Base-by-base conservation (phyloP, 208 protist genomes). In the Crithidia mellificae region DNA sequence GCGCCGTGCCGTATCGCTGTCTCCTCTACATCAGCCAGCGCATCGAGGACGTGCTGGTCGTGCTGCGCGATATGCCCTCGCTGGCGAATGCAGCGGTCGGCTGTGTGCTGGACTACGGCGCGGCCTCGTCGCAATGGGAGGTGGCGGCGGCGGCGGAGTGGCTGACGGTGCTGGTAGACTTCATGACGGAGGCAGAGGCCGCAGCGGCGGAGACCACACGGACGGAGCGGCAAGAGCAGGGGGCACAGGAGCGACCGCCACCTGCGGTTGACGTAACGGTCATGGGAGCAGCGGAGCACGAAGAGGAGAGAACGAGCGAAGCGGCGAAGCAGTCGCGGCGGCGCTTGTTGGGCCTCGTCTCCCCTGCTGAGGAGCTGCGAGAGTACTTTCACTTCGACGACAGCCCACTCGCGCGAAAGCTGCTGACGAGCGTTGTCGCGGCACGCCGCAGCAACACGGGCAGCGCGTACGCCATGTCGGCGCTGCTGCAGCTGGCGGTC, bases 91-190 rank as follows among this genome's bases (percentile, higher is more conserved):
- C 78, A 5, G 85, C 85, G 22, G 81, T 91, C 20, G 74, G 63
- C 19, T 84, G 80, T 64, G 77, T 92, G 41, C 49, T 92, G 22
- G 76, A 77, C 29, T 87, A 90, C 70, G 58, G 63, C 24, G 20
- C 55, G 2, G 47, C 39, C 32, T 74, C 74, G 7, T 70, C 82
- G 22, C 89, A 91, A 59, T 92, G 83, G 84, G 85, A 90, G 55
- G 75, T 77, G 0, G 90, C 87, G 9, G 86, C 90, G 0, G 90
- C 90, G 14, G 90, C 85, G 38, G 87, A 93, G 53, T 91, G 86
- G 85, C 69, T 95, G 34, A 55, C 53, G 29, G 51, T 61, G 39
- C 65, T 93, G 25, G 56, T 82, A 1, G 49, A 50, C 47, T 20
- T 77, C 62, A 24, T 76, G 46, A 53, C 30, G 9, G 70, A 27